These are phyloP conservation scores for Elaeis oleifera DNA, from an alignment of 202 grass and related monocot species.

Conservation along the genomic window DNA sequence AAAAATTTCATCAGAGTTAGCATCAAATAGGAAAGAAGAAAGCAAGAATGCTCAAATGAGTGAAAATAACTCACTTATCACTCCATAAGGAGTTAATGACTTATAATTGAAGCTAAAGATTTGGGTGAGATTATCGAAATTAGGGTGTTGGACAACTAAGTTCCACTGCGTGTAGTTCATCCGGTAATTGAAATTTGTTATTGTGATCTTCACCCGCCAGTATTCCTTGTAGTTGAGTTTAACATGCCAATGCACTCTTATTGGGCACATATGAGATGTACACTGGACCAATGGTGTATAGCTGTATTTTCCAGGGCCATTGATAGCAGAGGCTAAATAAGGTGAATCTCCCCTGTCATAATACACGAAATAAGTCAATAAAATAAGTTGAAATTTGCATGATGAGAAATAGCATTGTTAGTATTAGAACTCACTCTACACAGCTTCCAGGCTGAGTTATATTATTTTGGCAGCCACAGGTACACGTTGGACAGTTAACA, in stretches of 20 bases:
- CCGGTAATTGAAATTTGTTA: constrained; percentile 98
- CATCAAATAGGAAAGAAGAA: no score
- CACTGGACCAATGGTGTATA: constrained; percentile 76
- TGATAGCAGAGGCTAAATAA: constrained; percentile 58
- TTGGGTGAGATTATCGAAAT: constrained; percentile 79
- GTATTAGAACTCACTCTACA: constrained; percentile 55
- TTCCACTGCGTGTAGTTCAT: constrained; percentile 99
- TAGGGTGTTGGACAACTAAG: constrained; percentile 81
- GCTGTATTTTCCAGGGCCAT: constrained; percentile 65
- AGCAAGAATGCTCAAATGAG: no score
- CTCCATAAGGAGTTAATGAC: constrained; percentile 76
- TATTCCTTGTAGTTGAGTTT: constrained; percentile 99
- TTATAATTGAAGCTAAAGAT: constrained; percentile 97
- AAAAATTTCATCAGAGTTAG: no score
- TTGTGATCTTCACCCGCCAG: constrained; percentile 89
- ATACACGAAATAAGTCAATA: constrained; percentile 20
- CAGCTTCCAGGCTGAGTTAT: constrained; percentile 62
- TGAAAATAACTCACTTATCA: constrained; percentile 64
- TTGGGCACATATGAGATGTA: constrained; percentile 96
- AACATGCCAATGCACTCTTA: constrained; percentile 97
- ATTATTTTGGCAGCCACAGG: constrained; percentile 83
- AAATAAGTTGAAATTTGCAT: constrained; percentile 3
- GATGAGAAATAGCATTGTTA: neutral
- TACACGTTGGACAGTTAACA: constrained; percentile 91
- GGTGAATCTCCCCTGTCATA: constrained; percentile 76